These are phyloP conservation scores for Fusarium brevicatenulatum DNA, from an alignment of 2,329 filamentous ascomycete species.

Conservation along the genomic window DNA sequence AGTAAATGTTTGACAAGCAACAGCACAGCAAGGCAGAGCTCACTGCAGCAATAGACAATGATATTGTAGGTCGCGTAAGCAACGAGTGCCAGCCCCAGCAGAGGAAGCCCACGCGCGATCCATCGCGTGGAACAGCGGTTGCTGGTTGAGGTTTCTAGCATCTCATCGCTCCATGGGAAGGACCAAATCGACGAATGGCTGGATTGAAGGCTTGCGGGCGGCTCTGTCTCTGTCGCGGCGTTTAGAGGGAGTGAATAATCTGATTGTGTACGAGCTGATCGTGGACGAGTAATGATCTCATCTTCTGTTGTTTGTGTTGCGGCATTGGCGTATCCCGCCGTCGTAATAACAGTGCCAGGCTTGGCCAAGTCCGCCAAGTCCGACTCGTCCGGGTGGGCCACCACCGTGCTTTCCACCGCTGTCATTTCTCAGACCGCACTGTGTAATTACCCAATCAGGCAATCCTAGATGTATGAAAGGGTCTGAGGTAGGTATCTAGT, in stretches of 20 bases:
- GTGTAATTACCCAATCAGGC: background rate
- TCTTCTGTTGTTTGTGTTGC: slow-evolving; percentile 15
- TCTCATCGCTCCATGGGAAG: slow-evolving; percentile 44
- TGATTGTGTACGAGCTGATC: background rate
- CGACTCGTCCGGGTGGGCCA: slow-evolving; percentile 8
- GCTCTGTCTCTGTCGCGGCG: too few species aligned
- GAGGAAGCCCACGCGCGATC: slow-evolving; percentile 70
- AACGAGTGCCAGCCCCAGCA: slow-evolving; percentile 72
- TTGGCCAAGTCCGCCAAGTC: background rate
- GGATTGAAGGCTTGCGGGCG: background rate
- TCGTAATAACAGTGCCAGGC: background rate
- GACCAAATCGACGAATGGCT: slow-evolving; percentile 7
- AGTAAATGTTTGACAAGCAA: background rate
- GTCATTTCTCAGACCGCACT: background rate
- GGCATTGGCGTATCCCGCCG: background rate
- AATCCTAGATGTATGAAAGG: background rate
- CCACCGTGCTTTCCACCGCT: background rate
- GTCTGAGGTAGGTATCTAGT: background rate
- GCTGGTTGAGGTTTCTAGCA: slow-evolving; percentile 45
- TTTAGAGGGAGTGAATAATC: background rate
- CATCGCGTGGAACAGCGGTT: slow-evolving; percentile 47
- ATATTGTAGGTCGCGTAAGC: slow-evolving; percentile 78
- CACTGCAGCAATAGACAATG: slow-evolving; percentile 74
- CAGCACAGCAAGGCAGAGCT: slow-evolving; percentile 45
- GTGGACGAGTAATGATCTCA: slow-evolving; percentile 21